phyloP scores from a whole-genome alignment of 257 asterid species.

The Schizonepeta tenuifolia region DNA sequence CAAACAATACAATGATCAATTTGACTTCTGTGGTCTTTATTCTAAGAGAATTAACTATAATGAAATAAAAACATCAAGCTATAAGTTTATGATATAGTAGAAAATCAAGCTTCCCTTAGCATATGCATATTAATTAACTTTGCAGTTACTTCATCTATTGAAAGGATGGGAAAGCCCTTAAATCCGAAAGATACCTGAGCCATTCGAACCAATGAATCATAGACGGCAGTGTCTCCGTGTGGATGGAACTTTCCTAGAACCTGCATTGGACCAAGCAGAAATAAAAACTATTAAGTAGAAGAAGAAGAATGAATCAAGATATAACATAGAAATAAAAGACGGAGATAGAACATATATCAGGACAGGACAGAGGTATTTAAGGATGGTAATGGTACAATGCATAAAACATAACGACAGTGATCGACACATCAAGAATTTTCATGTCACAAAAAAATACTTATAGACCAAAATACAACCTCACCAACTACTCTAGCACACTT shows the following conservation, averaged over 20 bases:
- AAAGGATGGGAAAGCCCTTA: conserved; percentile 23
- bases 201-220: conserved; percentile 98
- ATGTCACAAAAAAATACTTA: conserved; percentile 14
- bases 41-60: not conserved
- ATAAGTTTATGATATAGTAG: conserved; percentile 19
- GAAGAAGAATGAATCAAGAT: conserved; percentile 1
- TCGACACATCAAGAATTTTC: not conserved
- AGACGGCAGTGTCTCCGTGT: conserved; percentile 94
- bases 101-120: conserved; percentile 20
- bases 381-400: conserved; percentile 2
- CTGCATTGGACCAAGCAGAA: conserved; percentile 45
- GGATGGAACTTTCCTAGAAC: conserved; percentile 99
- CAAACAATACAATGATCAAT: conserved; percentile 3
- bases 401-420: conserved; percentile 4
- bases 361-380: not conserved
- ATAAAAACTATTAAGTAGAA: not conserved
- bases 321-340: not conserved
- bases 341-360: not conserved
- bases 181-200: conserved; percentile 71
- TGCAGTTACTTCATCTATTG: conserved; percentile 20
- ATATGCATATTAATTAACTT: conserved; percentile 23
- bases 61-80: conserved; percentile 1
- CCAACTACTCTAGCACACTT: conserved; percentile 99
- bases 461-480: conserved; percentile 65
- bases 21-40: not conserved